Evolutionary conservation across 1,284 basidiomycete genomes (phyloP), one percentile per base, ranked within the genome.

Genomic region (Boletus semigastroideus): DNA sequence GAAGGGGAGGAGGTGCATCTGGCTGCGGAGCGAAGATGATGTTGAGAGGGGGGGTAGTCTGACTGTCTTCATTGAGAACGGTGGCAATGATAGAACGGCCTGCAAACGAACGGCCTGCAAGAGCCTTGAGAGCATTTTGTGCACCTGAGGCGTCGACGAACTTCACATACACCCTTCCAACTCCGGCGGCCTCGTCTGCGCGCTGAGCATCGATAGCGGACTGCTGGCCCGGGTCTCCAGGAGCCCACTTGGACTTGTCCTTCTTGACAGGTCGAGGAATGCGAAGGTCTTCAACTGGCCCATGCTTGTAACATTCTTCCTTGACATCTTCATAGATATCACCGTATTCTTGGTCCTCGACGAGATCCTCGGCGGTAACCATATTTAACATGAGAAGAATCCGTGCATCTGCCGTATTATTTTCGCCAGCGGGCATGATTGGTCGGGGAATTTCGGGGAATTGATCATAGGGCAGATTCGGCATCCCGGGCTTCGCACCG

Each of bases 371-470:
- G 3, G 92, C 73, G 0, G 92, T 92, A 57, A 99, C 94, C 97
- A 99, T 99, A 80, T 99, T 99, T 66, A 99, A 78, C 87, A 99
- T 91, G 66, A 98, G 87, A 67, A 99, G 82, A 67, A 96, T 94
- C 40, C 90, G 85, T 14, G 87, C 84, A 41, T 87, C 79, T 12
- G 72, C 73, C 30, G 72, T 73, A 42, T 77, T 78, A 47, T 76
- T 74, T 59, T 87, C 83, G 51, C 85, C 85, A 9, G 88, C 87
- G 51, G 90, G 88, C 76, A 94, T 85, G 66, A 91, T 92, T 20
- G 90, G 89, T 45, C 87, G 83, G 56, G 86, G 85, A 47, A 90
- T 83, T 67, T 87, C 87, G 27, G 84, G 83, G 73, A 86, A 85
- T 60, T 82, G 78, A 49, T 88, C 87, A 65, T 84, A 86, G 6